Evolutionary conservation across 2,329 filamentous ascomycete genomes (phyloP).

Genomic region (Phyllachora maydis): DNA sequence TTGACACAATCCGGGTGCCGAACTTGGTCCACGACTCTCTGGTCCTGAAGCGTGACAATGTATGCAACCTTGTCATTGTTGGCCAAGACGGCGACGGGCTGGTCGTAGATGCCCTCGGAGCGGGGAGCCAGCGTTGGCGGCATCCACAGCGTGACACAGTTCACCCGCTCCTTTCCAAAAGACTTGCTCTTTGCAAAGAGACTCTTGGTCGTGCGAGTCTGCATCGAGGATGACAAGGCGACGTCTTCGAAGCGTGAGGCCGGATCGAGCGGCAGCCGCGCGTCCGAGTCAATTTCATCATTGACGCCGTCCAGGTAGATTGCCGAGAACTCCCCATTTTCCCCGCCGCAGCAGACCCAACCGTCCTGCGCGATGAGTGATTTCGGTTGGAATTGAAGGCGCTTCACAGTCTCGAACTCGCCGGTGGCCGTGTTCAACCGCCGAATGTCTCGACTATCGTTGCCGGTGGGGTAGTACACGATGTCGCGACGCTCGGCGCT

Average conservation of each 20-base stretch:
- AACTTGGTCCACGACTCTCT: constrained; percentile 45
- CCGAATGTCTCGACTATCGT: constrained; percentile 46
- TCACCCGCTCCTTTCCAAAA: constrained; percentile 39
- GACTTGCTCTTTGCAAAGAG: constrained; percentile 28
- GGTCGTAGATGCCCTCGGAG: constrained; percentile 19
- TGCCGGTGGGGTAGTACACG: constrained; percentile 68
- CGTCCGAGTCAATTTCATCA: constrained; percentile 8
- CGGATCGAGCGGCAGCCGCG: constrained; percentile 11
- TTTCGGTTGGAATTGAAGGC: constrained; percentile 53
- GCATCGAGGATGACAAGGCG: constrained; percentile 14
- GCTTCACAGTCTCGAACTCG: constrained; percentile 53
- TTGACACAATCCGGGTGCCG: constrained; percentile 76
- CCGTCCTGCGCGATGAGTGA: constrained; percentile 74
- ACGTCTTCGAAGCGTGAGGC: constrained; percentile 9
- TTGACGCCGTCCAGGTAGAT: constrained; percentile 36
- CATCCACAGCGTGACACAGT: constrained; percentile 45
- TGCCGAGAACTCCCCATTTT: constrained; percentile 70
- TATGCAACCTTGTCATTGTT: constrained; percentile 88
- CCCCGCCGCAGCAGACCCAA: constrained; percentile 80
- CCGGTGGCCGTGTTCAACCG: constrained; percentile 46
- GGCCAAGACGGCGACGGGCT: constrained; percentile 48
- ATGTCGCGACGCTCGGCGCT: constrained; percentile 57
- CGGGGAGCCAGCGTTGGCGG: constrained; percentile 16
- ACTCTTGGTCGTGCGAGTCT: constrained; percentile 20
- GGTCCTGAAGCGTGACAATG: constrained; percentile 53